phyloP scores from a whole-genome alignment of 2,329 filamentous ascomycete genomes.

The Pseudocercospora pini-densiflorae region DNA sequence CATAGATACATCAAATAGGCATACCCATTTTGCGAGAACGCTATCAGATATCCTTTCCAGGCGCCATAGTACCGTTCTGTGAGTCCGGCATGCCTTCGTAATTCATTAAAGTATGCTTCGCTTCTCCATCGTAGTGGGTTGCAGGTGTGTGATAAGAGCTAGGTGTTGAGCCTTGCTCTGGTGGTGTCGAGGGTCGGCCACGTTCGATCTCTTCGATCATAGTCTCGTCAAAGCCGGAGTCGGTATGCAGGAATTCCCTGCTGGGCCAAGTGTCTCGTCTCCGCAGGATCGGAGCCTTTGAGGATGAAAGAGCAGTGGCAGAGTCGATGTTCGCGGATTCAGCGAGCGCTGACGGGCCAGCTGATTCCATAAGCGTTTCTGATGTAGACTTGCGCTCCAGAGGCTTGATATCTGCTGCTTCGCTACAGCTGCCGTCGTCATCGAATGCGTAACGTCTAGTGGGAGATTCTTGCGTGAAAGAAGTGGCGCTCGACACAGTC shows the following conservation, averaged over 20 bases:
- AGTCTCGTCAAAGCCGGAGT: conserved; percentile 50
- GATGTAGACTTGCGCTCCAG: conserved; percentile 5
- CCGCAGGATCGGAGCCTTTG: conserved; percentile 5
- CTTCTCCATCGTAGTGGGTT: not conserved
- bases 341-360: not conserved
- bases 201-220: conserved; percentile 50
- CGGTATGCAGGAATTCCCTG: conserved; percentile 37
- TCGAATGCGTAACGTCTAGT: conserved; percentile 2
- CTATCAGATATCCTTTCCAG: conserved; percentile 7
- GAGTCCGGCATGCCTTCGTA: conserved; percentile 24
- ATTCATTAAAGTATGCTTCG: conserved; percentile 19
- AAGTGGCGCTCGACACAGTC: conserved; percentile 37
- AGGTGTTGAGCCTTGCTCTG: conserved; percentile 7
- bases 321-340: not conserved
- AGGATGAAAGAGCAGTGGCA: not conserved
- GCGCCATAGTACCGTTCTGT: conserved; percentile 18
- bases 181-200: conserved; percentile 11
- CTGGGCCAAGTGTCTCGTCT: not conserved
- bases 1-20: not conserved
- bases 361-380: not conserved
- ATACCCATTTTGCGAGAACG: not conserved
- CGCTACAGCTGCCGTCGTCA: conserved; percentile 2
- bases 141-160: conserved; percentile 14
- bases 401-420: conserved; percentile 13
- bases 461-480: conserved; percentile 28